Conservation (phyloP, 2,329 filamentous ascomycete genomes). For the Botrytis fragariae region DNA sequence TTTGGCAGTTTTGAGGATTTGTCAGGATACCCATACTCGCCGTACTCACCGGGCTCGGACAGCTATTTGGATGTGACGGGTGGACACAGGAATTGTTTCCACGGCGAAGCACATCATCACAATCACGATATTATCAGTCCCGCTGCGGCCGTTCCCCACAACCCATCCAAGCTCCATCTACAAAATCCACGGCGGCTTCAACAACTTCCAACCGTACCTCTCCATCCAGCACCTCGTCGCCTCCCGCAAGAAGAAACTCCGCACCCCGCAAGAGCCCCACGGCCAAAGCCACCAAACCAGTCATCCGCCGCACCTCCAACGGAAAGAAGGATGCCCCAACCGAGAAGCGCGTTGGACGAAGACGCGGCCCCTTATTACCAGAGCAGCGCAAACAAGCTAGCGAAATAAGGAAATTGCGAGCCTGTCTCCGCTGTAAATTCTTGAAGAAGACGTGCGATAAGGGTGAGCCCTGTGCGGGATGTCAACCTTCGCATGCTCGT, state of each 20-base stretch:
- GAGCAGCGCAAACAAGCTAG: slow-evolving; percentile 96
- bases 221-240: slow-evolving; percentile 58
- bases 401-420: slow-evolving; percentile 91
- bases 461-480: slow-evolving; percentile 92
- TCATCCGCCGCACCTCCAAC: slow-evolving; percentile 74
- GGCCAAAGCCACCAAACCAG: slow-evolving; percentile 78
- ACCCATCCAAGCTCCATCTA: slow-evolving; percentile 62
- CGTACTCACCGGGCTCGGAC: slow-evolving; percentile 82
- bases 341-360: slow-evolving; percentile 91
- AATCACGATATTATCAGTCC: slow-evolving; percentile 61
- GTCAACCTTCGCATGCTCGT: slow-evolving; percentile 90
- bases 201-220: slow-evolving; percentile 55
- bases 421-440: slow-evolving; percentile 95
- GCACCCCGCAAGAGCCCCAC: slow-evolving; percentile 60
- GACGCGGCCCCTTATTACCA: slow-evolving; percentile 83
- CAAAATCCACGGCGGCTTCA: slow-evolving; percentile 59
- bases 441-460: slow-evolving; percentile 99
- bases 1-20: slow-evolving; percentile 83
- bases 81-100: slow-evolving; percentile 59
- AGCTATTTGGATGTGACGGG: slow-evolving; percentile 59
- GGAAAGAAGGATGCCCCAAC: slow-evolving; percentile 72
- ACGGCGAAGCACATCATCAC: slow-evolving; percentile 53
- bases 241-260: slow-evolving; percentile 65
- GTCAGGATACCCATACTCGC: slow-evolving; percentile 60
- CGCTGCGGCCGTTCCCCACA: slow-evolving; percentile 66